Conservation (phyloP, 2,329 filamentous ascomycete genomes). For the Trematosphaeria pertusa region DNA sequence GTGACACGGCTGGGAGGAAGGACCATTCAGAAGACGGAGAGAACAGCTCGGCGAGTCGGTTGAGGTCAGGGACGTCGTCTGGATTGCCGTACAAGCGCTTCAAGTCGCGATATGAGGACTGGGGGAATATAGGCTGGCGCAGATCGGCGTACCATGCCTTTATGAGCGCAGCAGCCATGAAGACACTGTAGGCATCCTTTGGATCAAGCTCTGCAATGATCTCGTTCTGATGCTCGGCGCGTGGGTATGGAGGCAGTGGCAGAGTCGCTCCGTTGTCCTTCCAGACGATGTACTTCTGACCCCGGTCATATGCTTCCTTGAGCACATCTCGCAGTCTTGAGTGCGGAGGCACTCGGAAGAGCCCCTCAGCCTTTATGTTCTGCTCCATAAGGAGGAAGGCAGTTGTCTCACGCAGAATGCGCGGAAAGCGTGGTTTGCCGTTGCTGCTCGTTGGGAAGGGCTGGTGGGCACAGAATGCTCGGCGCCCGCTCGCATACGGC, state of each 20-base stretch:
- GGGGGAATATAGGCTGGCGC: slow-evolving; percentile 59
- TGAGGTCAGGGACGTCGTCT: slow-evolving; percentile 48
- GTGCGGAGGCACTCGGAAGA: slow-evolving; percentile 62
- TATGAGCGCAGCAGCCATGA: slow-evolving; percentile 60
- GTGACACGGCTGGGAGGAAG: slow-evolving; percentile 52
- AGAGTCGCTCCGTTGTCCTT: slow-evolving; percentile 51
- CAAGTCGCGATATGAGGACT: slow-evolving; percentile 56
- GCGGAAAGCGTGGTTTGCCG: slow-evolving; percentile 57
- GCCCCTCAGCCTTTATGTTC: slow-evolving; percentile 58
- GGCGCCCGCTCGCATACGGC: slow-evolving; percentile 53
- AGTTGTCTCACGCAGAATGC: slow-evolving; percentile 61
- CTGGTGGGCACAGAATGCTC: slow-evolving; percentile 56
- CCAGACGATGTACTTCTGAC: slow-evolving; percentile 62
- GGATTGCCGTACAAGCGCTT: slow-evolving; percentile 51
- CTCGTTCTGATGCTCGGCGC: slow-evolving; percentile 45
- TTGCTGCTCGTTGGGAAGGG: slow-evolving; percentile 55
- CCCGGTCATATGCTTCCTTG: slow-evolving; percentile 62
- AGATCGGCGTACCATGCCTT: slow-evolving; percentile 64
- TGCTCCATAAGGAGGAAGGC: slow-evolving; percentile 57
- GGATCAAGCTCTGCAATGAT: slow-evolving; percentile 56
- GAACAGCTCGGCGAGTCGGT: slow-evolving; percentile 55
- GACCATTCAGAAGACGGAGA: slow-evolving; percentile 56
- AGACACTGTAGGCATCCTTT: slow-evolving; percentile 60
- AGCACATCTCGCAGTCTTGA: slow-evolving; percentile 57
- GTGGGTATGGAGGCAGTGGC: slow-evolving; percentile 40